Evolutionary conservation across 2,329 filamentous ascomycete genomes (phyloP), one percentile per base, ranked within the genome.

Genomic region (Arthrobotrys sinensis): DNA sequence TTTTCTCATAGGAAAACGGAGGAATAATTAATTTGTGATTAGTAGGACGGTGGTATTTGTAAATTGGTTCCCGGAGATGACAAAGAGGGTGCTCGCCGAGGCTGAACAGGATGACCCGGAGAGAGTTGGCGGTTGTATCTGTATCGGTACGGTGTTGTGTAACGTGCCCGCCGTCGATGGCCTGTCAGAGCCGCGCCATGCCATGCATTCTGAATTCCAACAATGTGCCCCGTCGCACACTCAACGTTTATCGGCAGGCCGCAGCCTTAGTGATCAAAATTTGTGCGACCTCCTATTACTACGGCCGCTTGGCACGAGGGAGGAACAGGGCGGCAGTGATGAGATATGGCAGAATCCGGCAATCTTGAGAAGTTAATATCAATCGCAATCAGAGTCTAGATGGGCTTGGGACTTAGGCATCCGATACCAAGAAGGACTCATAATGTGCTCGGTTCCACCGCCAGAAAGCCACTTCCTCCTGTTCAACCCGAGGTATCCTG

Each of bases 391-490:
- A 50, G 34, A 36, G 60, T 34, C 66, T 34, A 21, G 36, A 32
- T n/a, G 32, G 34, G n/a, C 60, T 70, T 66, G 67, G 66, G n/a
- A 48, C 38, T 62, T 78, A 78, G 66, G 73, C 73, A 71, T 71
- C 73, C 62, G 43, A 43, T 43, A 46, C 73, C 67, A 71, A 78
- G 67, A 55, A 19, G 34, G 16, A 46, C 40, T 46, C 65, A 34
- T 63, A 38, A 48, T 45, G 48, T 52, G 66, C 43, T 67, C 62
- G 43, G 66, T 78, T 50, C 67, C 67, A 66, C 60, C 36, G 40
- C 57, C 5, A 28, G 21, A 16, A 55, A 45, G 21, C 5, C 21
- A 55, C 45, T 66, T 38, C 16, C 43, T 53, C 45, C 38, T 63
- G 62, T 64, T 46, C 11, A 28, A 40, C 65, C 53, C 28, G 16